Evolutionary conservation across 257 asterid genomes (phyloP), one percentile per base, ranked within the genome.

Genomic region (Solanum appendiculatum): DNA sequence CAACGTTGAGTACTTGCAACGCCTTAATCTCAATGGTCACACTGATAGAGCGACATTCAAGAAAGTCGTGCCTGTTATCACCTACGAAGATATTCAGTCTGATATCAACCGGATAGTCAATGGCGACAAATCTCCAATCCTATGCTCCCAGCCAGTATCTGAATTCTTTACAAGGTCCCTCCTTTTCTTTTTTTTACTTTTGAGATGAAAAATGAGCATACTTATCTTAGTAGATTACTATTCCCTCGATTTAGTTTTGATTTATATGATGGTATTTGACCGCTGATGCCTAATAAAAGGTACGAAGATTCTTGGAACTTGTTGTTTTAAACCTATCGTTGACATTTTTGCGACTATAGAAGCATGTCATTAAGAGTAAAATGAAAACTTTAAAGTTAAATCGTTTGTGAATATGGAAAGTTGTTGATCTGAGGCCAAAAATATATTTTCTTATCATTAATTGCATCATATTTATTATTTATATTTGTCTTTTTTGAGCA

Each of bases 1-100:
- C 44, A 85, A 89, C 5, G 91, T 89, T 48, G 93, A 91, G 91
- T 91, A 88, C 86, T 66, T 91, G 23, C 48, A 84, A 27, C 86
- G 88, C 15, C 82, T 86, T 86, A 88, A 86, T 48, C 91, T 89
- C 31, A 58, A 86, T 20, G 90, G 90, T 11, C 91, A 68, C 18
- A 80, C 86, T 82, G 89, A 89, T 44, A 84, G 90, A 77, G 90
- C 77, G 23, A 86, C 93, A 34, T 89, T 91, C 87, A 91, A 89
- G 88, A 87, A 86, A 44, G 36, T 83, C 82, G 88, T 91, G 66
- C 91, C 88, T 37, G 89, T 86, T n/a, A 89, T 88, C 46, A 86
- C 91, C 31, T 91, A 89, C 27, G 93, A 91, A 88, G 89, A 91
- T 84, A n/a, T n/a, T n/a, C n/a, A n/a, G n/a, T n/a, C n/a, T n/a